Evolutionary conservation across 208 protist genomes (phyloP), one percentile per base, ranked within the genome.

Genomic region (Crithidia brevicula): DNA sequence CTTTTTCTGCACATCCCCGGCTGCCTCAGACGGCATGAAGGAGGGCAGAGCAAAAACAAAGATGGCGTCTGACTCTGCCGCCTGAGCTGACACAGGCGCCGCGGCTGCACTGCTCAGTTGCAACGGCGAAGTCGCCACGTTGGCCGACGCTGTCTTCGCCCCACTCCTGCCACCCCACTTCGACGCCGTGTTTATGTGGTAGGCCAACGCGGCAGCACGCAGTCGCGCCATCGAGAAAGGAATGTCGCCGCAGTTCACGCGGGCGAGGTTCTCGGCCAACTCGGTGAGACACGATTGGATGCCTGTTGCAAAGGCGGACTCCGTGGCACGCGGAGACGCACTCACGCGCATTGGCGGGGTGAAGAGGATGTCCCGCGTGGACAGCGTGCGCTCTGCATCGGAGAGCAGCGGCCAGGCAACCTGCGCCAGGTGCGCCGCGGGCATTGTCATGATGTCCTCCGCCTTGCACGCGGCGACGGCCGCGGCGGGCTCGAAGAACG

Each of bases 351-450:
- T 54, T 3, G 76, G 70, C 31, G 71, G 71, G 20, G 51, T 58
- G 45, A 82, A 72, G 47, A 61, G 58, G 15, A 82, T n/a, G 27
- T 82, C 76, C 5, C 38, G 57, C 70, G 67, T 65, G 15, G 64
- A 62, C 15, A 61, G 42, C 8, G 46, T 42, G 8, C 66, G 62
- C 56, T 73, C 60, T 15, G 42, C 56, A 43, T 58, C 53, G 15
- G 64, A 28, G 8, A 86, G 60, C 33, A 87, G 61, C 30, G 81
- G 81, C 84, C 84, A 90, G 34, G 81, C 81, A 7, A 83, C 60
- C 46, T 76, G 58, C 16, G 73, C 84, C 1, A 90, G 65, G 38
- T 47, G 70, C 16, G 77, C 74, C 1, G 65, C 62, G 1, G 84
- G 57, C 33, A 86, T 62, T 22, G 59, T 47, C 84, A 90, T 90